These are phyloP conservation scores for Didymella arachidicola DNA, from an alignment of 2,329 filamentous ascomycete species.

Conservation along the genomic window DNA sequence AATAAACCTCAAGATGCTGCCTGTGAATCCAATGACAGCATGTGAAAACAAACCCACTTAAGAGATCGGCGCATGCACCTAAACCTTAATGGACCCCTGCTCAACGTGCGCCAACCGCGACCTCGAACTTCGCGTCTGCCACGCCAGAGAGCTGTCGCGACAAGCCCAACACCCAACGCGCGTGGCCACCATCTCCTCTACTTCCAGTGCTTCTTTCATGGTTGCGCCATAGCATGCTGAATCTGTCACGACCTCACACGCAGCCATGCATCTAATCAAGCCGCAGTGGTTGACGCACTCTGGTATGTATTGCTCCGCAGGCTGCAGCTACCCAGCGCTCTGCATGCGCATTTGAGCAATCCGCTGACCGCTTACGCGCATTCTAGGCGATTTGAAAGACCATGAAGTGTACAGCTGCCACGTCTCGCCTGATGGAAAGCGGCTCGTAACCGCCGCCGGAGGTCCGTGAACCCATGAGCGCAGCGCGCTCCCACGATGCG, in stretches of 20 bases:
- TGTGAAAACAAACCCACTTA: constrained; percentile 21
- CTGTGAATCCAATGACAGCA: background rate
- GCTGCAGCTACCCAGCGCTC: constrained; percentile 18
- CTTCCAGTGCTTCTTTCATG: constrained; percentile 25
- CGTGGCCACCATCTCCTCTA: constrained; percentile 18
- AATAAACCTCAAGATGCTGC: background rate
- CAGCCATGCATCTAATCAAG: constrained; percentile 74
- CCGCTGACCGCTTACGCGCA: constrained; percentile 28
- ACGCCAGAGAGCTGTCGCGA: constrained; percentile 43
- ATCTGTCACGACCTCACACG: constrained; percentile 24
- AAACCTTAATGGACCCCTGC: constrained; percentile 42
- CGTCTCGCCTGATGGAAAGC: constrained; percentile 90
- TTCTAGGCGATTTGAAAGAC: constrained; percentile 88
- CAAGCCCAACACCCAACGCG: constrained; percentile 24
- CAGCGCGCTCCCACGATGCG: constrained; percentile 32
- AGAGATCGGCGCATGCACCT: constrained; percentile 42
- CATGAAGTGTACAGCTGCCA: constrained; percentile 99
- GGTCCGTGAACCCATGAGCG: constrained; percentile 62
- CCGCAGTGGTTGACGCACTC: constrained; percentile 95
- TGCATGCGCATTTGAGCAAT: background rate
- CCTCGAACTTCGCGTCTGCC: constrained; percentile 43
- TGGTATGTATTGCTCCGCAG: constrained; percentile 61
- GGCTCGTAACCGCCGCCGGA: constrained; percentile 92
- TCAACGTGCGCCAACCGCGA: constrained; percentile 35
- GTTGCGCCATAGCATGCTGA: constrained; percentile 39